Evolutionary conservation across 192 early-diverging fungal genomes (phyloP), one percentile per base, ranked within the genome.

Genomic region (Helicostylum pulchrum): DNA sequence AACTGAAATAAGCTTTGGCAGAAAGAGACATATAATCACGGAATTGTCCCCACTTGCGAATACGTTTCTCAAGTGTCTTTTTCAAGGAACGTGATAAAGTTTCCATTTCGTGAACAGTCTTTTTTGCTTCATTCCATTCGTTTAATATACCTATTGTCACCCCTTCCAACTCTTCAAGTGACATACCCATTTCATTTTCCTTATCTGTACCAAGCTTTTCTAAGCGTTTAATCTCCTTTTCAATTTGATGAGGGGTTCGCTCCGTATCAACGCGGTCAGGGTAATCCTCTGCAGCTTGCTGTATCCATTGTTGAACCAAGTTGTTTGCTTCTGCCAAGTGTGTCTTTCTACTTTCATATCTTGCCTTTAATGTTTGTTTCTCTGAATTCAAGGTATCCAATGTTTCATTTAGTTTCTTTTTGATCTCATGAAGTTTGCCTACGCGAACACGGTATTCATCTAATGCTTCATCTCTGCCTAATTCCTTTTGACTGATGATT

Each of bases 1-100:
- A 80, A 17, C 71, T 63, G 71, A 99, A 99, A 57, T 88, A 76
- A 62, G 78, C 64, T 58, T 81, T 88, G 14, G 94, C 89, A 56
- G 88, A 79, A 17, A 88, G 51, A 3, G 92, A 72, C 62, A 99
- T 94, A 64, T 76, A 87, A n/a, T 73, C 74, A 14, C 84, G 80
- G 78, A 97, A 93, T 19, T 79, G 65, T 3, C 74, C 71, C 88
- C 87, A 95, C 42, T 77, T 79, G 2, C 65, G 56, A 54, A 86
- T 62, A 32, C 95, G 89, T 14, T 70, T 49, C 4, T 81, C 56
- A 17, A 93, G 75, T 7, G 95, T 77, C 10, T 70, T 67, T 67
- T 83, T 46, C 23, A 59, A 5, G 5, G 19, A 32, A 14, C 48
- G 9, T 20, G 61, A 54, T 17, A 90, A 69, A 17, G 53, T 54